Evolutionary conservation across 2,329 filamentous ascomycete genomes (phyloP).

Genomic region (Setomelanomma holmii): DNA sequence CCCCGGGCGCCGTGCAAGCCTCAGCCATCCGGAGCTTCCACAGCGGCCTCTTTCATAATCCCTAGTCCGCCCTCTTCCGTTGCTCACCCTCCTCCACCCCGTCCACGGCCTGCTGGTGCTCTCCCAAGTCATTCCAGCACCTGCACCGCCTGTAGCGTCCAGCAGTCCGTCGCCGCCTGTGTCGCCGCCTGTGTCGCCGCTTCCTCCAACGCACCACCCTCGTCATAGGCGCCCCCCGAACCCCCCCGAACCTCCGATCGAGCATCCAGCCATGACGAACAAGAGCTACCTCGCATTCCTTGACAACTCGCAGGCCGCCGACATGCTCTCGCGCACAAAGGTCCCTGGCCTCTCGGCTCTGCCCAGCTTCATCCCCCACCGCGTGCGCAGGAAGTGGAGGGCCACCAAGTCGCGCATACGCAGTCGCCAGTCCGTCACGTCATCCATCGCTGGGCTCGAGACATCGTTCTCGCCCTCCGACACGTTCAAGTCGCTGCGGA

Average conservation of each 20-base stretch:
- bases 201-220: constrained; percentile 2
- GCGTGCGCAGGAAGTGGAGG: constrained; percentile 70
- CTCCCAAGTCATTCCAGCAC: constrained; percentile 3
- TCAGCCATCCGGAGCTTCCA: constrained; percentile 43
- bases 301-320: constrained; percentile 32
- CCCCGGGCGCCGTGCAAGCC: constrained; percentile 34
- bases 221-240: constrained; percentile 14
- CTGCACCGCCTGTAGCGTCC: constrained; percentile 10
- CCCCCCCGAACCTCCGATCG: constrained; percentile 3
- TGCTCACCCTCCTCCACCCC: constrained; percentile 8
- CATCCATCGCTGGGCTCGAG: constrained; percentile 77
- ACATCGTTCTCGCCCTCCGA: constrained; percentile 83
- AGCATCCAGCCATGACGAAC: constrained; percentile 34
- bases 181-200: constrained; percentile 23
- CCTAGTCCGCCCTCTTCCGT: constrained; percentile 28
- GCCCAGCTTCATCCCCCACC: constrained; percentile 66
- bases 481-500: constrained; percentile 76
- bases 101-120: constrained; percentile 14
- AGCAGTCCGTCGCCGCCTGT: constrained; percentile 32
- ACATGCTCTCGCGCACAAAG: constrained; percentile 53
- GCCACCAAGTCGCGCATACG: constrained; percentile 68
- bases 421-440: constrained; percentile 69
- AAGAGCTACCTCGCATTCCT: constrained; percentile 46
- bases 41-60: constrained; percentile 41
- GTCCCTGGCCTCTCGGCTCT: constrained; percentile 58